Percentiles rank a stretch among this genome's conserved stretches.
These are phyloP conservation scores for Ceratocystis albifundus DNA, from an alignment of 2,329 filamentous ascomycete genomes.

Conservation along the genomic window DNA sequence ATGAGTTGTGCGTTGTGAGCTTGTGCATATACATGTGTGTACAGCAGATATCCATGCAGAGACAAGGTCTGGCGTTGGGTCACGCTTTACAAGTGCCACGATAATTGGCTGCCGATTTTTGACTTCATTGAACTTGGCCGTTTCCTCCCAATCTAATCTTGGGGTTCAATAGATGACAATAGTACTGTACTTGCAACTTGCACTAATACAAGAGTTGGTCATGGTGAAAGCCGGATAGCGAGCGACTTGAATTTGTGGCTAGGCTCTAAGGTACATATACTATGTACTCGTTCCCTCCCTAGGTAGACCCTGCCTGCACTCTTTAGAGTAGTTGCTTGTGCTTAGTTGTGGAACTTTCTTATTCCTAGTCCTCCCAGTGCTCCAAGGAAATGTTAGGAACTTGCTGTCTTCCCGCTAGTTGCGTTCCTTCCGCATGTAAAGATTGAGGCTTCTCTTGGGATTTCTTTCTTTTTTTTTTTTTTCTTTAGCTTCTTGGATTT, in stretches of 20 bases:
- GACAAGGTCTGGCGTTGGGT: neutral
- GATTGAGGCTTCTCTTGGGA: slow-evolving; percentile 1
- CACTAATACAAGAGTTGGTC: neutral
- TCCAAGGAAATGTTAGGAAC: slow-evolving; percentile 11
- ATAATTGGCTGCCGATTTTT: neutral
- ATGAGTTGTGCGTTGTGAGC: neutral
- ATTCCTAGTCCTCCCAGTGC: neutral
- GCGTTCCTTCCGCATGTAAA: slow-evolving; percentile 13
- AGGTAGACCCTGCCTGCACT: neutral
- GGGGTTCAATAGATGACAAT: neutral
- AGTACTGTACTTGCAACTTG: neutral
- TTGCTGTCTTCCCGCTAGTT: slow-evolving; percentile 9
- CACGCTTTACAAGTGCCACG: neutral
- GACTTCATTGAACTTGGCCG: neutral
- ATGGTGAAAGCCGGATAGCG: neutral
- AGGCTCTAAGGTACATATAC: neutral
- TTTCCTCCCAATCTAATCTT: neutral
- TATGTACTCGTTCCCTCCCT: neutral
- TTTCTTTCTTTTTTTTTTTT: neutral
- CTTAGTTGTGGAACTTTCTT: neutral
- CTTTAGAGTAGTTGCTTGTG: neutral
- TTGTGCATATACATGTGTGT: neutral
- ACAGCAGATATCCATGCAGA: neutral
- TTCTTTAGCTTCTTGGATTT: neutral
- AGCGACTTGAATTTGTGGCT: neutral